Evolutionary conservation across 495 filamentous ascomycete genomes (phyloP).

Genomic region (Xylaria flabelliformis): DNA sequence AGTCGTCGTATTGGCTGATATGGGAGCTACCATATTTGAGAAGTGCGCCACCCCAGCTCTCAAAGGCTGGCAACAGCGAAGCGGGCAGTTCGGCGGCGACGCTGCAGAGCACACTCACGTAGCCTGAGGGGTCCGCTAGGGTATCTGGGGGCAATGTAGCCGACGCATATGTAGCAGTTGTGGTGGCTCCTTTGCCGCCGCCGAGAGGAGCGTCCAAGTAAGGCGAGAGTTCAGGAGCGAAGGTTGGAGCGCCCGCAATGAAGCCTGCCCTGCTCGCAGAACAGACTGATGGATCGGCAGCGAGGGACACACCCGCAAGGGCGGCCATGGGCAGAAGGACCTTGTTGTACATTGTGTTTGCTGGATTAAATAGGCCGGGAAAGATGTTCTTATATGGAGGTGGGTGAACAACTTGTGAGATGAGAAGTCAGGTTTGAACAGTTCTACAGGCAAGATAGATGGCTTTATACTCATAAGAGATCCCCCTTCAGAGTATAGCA

Average conservation of each 20-base stretch:
- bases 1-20: neutral
- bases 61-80: conserved; percentile 3
- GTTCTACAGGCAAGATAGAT: neutral
- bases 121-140: conserved; percentile 3
- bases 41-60: neutral
- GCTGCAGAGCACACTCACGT: neutral
- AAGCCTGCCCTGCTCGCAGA: neutral
- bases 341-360: neutral
- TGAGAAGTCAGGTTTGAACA: neutral
- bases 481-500: neutral
- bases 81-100: conserved; percentile 1
- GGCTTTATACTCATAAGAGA: neutral
- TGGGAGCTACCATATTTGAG: conserved; percentile 17
- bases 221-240: neutral
- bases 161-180: neutral
- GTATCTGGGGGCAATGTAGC: conserved; percentile 13
- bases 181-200: neutral
- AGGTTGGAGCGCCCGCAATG: neutral
- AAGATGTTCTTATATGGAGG: neutral
- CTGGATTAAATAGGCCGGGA: neutral
- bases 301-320: neutral
- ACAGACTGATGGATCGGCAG: neutral
- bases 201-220: neutral
- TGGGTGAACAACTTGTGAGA: neutral
- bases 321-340: neutral